Percentiles rank a stretch among this genome's conserved stretches.
These are phyloP conservation scores for Coemansia sp. DNA, from an alignment of 192 early-diverging fungal species.

Conservation along the genomic window DNA sequence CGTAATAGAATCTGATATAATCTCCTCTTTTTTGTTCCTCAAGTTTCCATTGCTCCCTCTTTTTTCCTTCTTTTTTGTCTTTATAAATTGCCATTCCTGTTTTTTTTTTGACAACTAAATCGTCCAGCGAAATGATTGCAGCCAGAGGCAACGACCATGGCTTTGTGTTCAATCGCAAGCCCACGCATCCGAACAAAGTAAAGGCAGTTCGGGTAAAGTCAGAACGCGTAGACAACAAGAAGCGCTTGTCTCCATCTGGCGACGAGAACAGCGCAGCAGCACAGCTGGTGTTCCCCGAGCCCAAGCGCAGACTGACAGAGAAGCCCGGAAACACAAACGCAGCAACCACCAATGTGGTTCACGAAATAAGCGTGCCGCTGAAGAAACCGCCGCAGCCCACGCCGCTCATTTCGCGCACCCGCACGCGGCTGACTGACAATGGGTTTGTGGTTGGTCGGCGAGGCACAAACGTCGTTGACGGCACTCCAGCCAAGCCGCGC, in stretches of 20 bases:
- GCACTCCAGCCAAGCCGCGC: neutral
- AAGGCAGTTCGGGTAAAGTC: neutral
- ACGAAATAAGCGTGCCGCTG: slow-evolving; percentile 46
- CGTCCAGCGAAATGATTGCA: slow-evolving; percentile 4
- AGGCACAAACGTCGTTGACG: slow-evolving; percentile 4
- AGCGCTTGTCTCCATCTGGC: neutral
- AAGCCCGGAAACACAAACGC: neutral
- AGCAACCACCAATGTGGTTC: neutral
- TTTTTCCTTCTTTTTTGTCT: slow-evolving; percentile 19
- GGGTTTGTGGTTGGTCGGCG: slow-evolving; percentile 7
- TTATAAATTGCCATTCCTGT: neutral
- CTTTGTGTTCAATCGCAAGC: slow-evolving; percentile 45
- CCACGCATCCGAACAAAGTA: neutral
- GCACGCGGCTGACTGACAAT: slow-evolving; percentile 14
- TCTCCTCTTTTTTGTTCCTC: slow-evolving; percentile 5
- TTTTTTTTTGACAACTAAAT: slow-evolving; percentile 8
- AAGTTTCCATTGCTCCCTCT: neutral
- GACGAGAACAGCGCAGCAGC: slow-evolving; percentile 3
- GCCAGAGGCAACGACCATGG: slow-evolving; percentile 49
- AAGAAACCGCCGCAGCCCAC: slow-evolving; percentile 38
- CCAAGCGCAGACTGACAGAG: slow-evolving; percentile 36
- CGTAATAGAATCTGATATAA: neutral
- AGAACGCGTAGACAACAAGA: neutral
- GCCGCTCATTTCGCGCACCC: slow-evolving; percentile 47
- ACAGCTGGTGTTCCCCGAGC: slow-evolving; percentile 37